Base-by-base conservation (phyloP, 768 basidiomycete genomes). In the Boletus insuetus region DNA sequence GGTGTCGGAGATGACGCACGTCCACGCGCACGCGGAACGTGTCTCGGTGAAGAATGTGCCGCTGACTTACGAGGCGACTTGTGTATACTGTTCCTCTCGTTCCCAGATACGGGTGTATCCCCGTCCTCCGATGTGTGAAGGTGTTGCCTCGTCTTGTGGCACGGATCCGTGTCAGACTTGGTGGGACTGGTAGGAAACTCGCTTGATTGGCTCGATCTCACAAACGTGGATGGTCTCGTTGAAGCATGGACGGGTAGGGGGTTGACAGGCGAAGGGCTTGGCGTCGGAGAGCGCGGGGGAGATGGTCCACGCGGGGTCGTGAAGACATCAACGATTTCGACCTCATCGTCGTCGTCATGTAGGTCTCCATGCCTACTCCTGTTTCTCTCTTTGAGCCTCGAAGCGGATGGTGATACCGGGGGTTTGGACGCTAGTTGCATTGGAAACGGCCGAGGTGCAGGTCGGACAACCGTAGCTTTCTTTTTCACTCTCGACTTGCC, bases 1-100 rank as follows among this genome's bases (percentile, higher is more conserved):
- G 53, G 53, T 9, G 58, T 61, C 22, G 62, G 67, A 12, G 67
- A 64, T 9, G 54, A 49, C 2, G 49, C 38, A 26, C 52, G 58
- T 26, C 44, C 34, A 22, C 35, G 48, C 32, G 6, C 14, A 38
- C 13, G 13, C 22, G 17, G 2, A 26, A n/a, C 20, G 34, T 64
- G 57, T n/a, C 67, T 58, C 24, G 67, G 66, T 31, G 67, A 68
- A 19, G 67, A 62, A 37, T 68, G 67, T 3, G 26, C 49, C 17
- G 38, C 57, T 7, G 64, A 68, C 26, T 64, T 68, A 26, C 66
- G 66, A 16, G 67, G 67, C 0, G 66, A 68, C 31, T 69, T 67
- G 42, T 35, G 62, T 38, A 58, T 20, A 0, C 41, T 24, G 6
- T 55, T 20, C 22, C n/a, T 46, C 39, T 60, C 59, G 12, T 37